Conservation (phyloP, 805 yeast genomes). For the Ogataea thermomethanolica region DNA sequence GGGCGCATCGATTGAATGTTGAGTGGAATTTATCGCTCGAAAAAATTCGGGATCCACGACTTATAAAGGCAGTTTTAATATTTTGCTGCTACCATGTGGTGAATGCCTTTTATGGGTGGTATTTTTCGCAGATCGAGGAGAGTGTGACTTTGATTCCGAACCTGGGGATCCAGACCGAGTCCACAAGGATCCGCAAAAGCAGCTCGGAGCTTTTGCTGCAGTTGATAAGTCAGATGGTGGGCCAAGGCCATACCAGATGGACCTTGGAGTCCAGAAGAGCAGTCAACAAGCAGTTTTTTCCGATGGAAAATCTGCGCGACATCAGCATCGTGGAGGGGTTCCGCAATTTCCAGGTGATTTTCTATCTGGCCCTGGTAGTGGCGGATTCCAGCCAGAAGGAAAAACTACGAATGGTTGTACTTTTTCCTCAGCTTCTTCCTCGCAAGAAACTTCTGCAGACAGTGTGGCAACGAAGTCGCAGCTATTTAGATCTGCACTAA, state of each 20-base stretch:
- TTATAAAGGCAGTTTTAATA: constrained; percentile 11
- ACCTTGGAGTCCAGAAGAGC: constrained; percentile 3
- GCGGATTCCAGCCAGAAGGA: constrained; percentile 29
- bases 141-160: constrained; percentile 43
- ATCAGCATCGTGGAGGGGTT: constrained; percentile 76
- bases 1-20: background rate
- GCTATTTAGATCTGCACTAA: constrained; percentile 7
- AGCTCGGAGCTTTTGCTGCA: constrained; percentile 11
- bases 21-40: background rate
- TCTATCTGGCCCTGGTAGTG: constrained; percentile 58
- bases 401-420: constrained; percentile 24
- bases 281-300: constrained; percentile 43
- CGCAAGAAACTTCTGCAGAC: constrained; percentile 29
- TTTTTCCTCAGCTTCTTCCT: constrained; percentile 33
- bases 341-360: constrained; percentile 60
- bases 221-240: constrained; percentile 3
- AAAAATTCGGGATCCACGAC: constrained; percentile 1
- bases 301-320: constrained; percentile 55
- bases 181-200: constrained; percentile 29
- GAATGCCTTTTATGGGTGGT: constrained; percentile 21
- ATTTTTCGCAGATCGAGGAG: constrained; percentile 40
- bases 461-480: constrained; percentile 26
- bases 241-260: constrained; percentile 4
- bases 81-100: constrained; percentile 17
- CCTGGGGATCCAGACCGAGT: constrained; percentile 45